Conservation (phyloP, 1,284 basidiomycete genomes). For the Sanghuangporus weigelae region DNA sequence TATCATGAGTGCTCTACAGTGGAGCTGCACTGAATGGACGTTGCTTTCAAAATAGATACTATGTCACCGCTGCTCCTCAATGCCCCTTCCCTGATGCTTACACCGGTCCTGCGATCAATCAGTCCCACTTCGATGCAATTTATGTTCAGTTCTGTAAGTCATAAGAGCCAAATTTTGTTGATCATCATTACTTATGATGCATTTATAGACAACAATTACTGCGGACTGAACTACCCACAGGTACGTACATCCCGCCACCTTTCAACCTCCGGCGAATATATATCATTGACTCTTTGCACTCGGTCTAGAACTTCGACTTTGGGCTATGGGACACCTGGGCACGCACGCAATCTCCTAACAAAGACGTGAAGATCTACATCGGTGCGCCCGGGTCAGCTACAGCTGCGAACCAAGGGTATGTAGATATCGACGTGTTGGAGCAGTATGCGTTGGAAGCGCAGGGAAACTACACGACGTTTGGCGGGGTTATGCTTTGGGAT, state of each 20-base stretch:
- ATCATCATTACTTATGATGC: background rate
- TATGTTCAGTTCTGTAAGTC: constrained; percentile 24
- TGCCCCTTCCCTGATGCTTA: constrained; percentile 24
- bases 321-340: constrained; percentile 22
- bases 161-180: background rate
- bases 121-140: constrained; percentile 22
- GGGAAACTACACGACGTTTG: constrained; percentile 18
- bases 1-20: background rate
- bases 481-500: constrained; percentile 19
- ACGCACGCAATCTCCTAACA: constrained; percentile 22
- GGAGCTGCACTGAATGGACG: background rate
- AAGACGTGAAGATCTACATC: constrained; percentile 24
- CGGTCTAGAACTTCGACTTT: constrained; percentile 15
- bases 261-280: background rate
- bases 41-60: constrained; percentile 13
- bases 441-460: constrained; percentile 17
- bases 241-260: constrained; percentile 9
- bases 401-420: constrained; percentile 22
- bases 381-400: constrained; percentile 23
- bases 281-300: background rate
- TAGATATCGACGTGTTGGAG: constrained; percentile 15
- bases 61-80: constrained; percentile 23
- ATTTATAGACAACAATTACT: constrained; percentile 22
- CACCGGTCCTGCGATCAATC: constrained; percentile 21
- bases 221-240: constrained; percentile 20